Evolutionary conservation across 2,329 filamentous ascomycete species (phyloP), one percentile per base, ranked within the genome.

Genomic region (Aspergillus caelatus): DNA sequence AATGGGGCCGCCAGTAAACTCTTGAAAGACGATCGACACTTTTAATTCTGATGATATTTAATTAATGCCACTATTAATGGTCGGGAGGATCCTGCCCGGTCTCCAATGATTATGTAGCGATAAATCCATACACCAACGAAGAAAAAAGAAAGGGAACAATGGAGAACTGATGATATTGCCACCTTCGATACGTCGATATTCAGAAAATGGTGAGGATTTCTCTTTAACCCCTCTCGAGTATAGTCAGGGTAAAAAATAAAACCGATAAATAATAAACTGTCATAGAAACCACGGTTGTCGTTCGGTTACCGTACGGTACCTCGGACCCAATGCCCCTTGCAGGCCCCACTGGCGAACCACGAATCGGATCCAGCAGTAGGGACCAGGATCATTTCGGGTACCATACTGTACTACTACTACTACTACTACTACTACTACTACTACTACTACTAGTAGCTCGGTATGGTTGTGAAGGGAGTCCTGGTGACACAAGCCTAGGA

Each of bases 261-360:
- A 57, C 53, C 56, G 23, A 32, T 19, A 34, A 28, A 62, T 45
- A 68, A 65, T 61, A 67, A 66, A 64, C 60, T 66, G 65, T 63
- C 48, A 62, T 60, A 21, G 56, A 66, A 63, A 61, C 67, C 65
- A 65, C 68, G 65, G 67, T 50, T 36, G 28, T 39, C 46, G 30
- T 48, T 43, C 32, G 26, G 32, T 61, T 69, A 67, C 67, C 55
- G 62, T 67, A 68, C 62, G 28, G 62, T 67, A 69, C 65, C 57
- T 58, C 34, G 45, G 63, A 62, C 60, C 39, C 61, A 62, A 58
- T 61, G 65, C 64, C 65, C 65, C 64, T 70, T 69, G 64, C 67
- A 68, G 62, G 34, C 57, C 62, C 67, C 65, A 63, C 61, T 9
- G 34, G 30, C 46, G 36, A 61, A 65, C 66, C 55, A 62, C 66